Base-by-base conservation (phyloP, 2,329 filamentous ascomycete species). In the Alternaria sp. region DNA sequence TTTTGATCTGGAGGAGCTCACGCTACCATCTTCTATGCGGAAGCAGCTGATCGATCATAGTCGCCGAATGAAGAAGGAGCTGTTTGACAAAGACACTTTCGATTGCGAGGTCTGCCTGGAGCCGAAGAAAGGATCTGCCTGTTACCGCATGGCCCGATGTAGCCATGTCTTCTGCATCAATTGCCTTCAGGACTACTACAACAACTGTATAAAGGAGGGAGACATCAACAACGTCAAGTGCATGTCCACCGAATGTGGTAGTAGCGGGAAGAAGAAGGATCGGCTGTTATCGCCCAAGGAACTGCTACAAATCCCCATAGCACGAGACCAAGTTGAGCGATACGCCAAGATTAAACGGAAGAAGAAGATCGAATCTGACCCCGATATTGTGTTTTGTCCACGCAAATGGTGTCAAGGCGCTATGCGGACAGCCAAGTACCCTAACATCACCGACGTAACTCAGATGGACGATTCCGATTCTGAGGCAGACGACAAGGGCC, bases 301-400 rank as follows among this genome's bases (percentile, higher is more conserved):
- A 78, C 84, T 98, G 40, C 81, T 84, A 49, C 77, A 79, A 24
- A 83, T 84, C 58, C 81, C 81, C 2, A 65, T 84, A 13, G 65
- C 77, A 8, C 85, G 89, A 58, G 87, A 90, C 14, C 85, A 84
- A 33, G 92, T 97, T 2, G 89, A 91, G 71, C 89, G 95, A 54
- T 99, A 96, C 74, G 91, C 96, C 4, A 88, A 88, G 36, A 84
- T 98, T 60, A 97, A 95, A 79, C 91, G 96, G 72, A 98, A 98
- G 80, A 91, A 90, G 65, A 90, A 92, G 74, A 86, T 98, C 3
- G 95, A 98, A 77, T 89, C 92, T 0, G 93, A 98, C 78, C 96
- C 93, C 72, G 90, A 88, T 58, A 97, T 93, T 0, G 85, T 97
- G 33, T 98, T 96, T 76, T 99, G 95, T 71, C 95, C 95, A 0